Conservation (phyloP, 2,329 filamentous ascomycete species). For the Rutstroemia sp. region DNA sequence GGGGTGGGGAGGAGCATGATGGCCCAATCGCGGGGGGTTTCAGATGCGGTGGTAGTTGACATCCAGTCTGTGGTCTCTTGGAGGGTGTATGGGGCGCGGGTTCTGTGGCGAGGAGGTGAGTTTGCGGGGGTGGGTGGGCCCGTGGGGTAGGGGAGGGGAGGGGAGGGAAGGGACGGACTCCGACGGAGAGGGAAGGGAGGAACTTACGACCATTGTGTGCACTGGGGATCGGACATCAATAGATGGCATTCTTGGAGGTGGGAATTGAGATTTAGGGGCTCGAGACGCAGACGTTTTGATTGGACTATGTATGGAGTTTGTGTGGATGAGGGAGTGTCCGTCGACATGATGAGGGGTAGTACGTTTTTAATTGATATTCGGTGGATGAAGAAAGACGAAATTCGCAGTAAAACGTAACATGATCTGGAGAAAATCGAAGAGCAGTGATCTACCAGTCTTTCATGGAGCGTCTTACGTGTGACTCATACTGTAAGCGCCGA, state of each 20-base stretch:
- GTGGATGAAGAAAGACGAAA: no score
- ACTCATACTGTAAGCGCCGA: no score
- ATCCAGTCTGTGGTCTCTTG: background rate
- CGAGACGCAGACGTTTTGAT: background rate
- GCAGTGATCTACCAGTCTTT: no score
- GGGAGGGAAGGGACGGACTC: background rate
- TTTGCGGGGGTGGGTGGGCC: background rate
- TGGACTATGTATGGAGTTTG: background rate
- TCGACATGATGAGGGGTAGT: background rate
- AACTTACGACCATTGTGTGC: background rate
- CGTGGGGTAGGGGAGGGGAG: background rate
- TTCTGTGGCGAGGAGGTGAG: background rate
- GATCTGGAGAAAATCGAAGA: slow-evolving; percentile 51
- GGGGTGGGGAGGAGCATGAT: background rate
- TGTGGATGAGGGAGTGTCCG: background rate
- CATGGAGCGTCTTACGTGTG: no score
- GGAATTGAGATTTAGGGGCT: background rate
- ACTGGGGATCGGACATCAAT: background rate
- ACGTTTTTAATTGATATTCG: no score
- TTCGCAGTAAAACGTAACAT: no score
- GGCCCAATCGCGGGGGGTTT: background rate
- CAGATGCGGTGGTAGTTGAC: background rate
- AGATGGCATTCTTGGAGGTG: background rate
- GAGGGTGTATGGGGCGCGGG: background rate
- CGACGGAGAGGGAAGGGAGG: background rate